These are phyloP conservation scores for Pythium monospermum DNA, from an alignment of 352 stramenopile species.

Conservation along the genomic window DNA sequence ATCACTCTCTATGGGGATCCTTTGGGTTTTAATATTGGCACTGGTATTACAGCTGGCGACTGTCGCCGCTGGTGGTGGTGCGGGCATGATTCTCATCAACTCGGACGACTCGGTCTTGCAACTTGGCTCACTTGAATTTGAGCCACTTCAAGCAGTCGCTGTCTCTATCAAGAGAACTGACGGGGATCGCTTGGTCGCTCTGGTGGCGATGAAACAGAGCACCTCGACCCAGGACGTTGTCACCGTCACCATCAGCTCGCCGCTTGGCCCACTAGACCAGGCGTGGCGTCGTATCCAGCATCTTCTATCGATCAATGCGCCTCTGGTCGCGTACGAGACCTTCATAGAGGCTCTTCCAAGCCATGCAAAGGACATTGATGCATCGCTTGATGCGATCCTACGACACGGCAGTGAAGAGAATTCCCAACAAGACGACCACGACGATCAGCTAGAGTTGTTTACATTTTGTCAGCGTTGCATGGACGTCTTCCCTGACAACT, in stretches of 20 bases:
- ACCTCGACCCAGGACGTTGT: not conserved
- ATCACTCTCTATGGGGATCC: not conserved
- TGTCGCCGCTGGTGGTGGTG: constrained; percentile 4
- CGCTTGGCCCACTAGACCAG: not conserved
- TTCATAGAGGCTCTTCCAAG: constrained; percentile 2
- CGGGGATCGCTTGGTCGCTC: constrained; percentile 3
- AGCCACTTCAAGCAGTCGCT: constrained; percentile 5
- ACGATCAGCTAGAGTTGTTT: too few relatives aligned
- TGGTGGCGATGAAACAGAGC: not conserved
- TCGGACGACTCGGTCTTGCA: constrained; percentile 12
- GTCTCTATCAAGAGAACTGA: constrained; percentile 3
- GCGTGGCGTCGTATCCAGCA: constrained; percentile 12
- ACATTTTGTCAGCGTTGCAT: constrained; percentile 4
- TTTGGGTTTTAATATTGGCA: not conserved
- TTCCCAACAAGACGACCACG: not conserved
- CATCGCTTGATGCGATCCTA: not conserved
- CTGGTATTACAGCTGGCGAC: constrained; percentile 8
- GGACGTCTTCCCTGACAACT: constrained; percentile 4
- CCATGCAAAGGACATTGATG: not conserved
- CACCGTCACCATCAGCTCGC: not conserved
- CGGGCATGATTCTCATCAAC: constrained; percentile 18
- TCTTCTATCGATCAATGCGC: constrained; percentile 10
- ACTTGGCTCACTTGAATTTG: constrained; percentile 12
- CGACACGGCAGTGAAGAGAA: not conserved
- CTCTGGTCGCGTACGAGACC: constrained; percentile 11